phyloP scores from a whole-genome alignment of 305 asterid genomes.

The Solanum hybrid region DNA sequence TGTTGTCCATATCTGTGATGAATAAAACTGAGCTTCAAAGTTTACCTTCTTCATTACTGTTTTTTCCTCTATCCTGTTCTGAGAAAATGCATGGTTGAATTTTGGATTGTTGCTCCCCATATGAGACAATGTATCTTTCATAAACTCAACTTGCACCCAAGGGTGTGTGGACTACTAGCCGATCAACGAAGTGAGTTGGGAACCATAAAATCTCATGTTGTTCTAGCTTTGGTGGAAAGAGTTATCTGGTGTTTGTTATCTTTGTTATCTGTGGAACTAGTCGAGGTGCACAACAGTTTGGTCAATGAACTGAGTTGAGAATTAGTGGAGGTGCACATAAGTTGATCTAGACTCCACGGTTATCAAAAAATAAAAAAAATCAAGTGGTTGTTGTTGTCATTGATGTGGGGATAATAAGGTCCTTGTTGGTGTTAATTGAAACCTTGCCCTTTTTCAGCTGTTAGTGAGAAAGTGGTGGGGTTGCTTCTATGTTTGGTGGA shows the following conservation, averaged over 20 bases:
- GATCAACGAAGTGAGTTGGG: not conserved
- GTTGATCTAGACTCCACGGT: too few relatives aligned
- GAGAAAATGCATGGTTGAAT: conserved; percentile 3
- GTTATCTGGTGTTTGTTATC: not conserved
- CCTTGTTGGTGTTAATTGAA: not conserved
- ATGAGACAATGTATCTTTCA: conserved; percentile 7
- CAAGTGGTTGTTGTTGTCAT: not conserved
- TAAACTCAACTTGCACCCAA: not conserved
- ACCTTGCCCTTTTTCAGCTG: not conserved
- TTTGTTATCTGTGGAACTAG: not conserved
- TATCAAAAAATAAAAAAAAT: too few relatives aligned
- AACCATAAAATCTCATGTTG: not conserved
- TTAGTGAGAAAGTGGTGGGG: conserved; percentile 9
- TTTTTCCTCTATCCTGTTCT: not conserved
- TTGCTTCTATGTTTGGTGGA: not conserved
- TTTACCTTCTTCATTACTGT: conserved; percentile 2
- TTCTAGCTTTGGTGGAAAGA: not conserved
- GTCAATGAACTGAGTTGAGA: not conserved
- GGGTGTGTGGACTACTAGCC: not conserved
- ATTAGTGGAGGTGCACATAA: too few relatives aligned
- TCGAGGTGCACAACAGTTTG: not conserved
- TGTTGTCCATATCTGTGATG: not conserved
- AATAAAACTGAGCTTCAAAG: conserved; percentile 3
- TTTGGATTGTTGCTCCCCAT: conserved; percentile 4
- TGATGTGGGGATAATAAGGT: not conserved